phyloP scores from a whole-genome alignment of 169 alveolate species.

The Eimeria maxima region DNA sequence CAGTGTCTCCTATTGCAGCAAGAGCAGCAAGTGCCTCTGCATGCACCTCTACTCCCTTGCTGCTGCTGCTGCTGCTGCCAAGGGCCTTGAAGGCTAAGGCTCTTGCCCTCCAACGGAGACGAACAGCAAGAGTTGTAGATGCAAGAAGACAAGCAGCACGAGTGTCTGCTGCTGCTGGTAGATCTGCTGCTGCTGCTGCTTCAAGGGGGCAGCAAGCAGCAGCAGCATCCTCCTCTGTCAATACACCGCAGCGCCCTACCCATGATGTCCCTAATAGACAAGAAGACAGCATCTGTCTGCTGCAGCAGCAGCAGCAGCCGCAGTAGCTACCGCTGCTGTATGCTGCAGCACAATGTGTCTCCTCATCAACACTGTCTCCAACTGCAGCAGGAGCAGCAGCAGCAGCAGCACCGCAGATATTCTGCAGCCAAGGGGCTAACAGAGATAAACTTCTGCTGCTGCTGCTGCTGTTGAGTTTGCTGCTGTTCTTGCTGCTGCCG shows the following conservation, averaged over 20 bases:
- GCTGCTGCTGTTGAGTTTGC: constrained; percentile 27
- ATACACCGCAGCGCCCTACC: neutral
- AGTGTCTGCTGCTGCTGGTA: neutral
- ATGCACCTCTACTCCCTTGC: neutral
- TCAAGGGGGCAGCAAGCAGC: neutral
- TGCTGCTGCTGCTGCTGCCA: constrained; percentile 26
- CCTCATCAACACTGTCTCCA: neutral
- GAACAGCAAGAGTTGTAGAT: neutral
- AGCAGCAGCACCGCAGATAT: neutral
- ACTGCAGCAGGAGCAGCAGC: neutral
- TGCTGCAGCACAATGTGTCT: neutral
- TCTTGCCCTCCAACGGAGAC: neutral
- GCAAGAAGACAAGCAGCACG: constrained; percentile 19
- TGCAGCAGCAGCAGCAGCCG: constrained; percentile 32
- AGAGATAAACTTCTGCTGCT: neutral
- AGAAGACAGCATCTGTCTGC: constrained; percentile 8
- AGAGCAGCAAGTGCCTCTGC: constrained; percentile 45
- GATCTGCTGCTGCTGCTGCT: constrained; percentile 45
- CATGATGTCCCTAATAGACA: neutral
- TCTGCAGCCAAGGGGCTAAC: neutral
- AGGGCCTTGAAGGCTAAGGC: constrained; percentile 51
- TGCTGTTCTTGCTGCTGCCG: constrained; percentile 25
- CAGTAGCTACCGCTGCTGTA: constrained; percentile 12
- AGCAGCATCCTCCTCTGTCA: neutral
- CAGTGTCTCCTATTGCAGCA: constrained; percentile 1